A percentile compares a stretch with the other conserved stretches of the same genome.
These are phyloP conservation scores for Vickermania ingenoplastis DNA, from an alignment of 208 protist genomes.

Conservation along the genomic window DNA sequence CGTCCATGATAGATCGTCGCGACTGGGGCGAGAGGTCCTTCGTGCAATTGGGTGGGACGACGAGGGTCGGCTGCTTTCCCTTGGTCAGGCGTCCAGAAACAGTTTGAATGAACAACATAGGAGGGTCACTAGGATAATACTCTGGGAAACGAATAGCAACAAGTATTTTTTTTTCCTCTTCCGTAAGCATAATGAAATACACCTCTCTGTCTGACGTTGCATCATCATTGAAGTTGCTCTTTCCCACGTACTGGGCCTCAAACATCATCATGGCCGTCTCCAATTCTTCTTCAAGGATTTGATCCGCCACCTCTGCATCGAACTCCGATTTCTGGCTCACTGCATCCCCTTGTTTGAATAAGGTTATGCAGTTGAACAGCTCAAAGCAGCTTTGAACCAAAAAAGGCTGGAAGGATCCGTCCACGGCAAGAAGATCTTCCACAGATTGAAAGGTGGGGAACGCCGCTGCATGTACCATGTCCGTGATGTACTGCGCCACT, in stretches of 20 bases:
- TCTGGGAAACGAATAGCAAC: conserved; percentile 57
- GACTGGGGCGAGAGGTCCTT: conserved; percentile 40
- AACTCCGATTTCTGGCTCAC: conserved; percentile 8
- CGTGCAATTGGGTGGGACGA: conserved; percentile 38
- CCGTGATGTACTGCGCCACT: conserved; percentile 65
- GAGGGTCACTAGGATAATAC: conserved; percentile 71
- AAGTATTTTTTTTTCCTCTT: conserved; percentile 34
- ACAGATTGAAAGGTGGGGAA: conserved; percentile 52
- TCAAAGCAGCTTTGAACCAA: conserved; percentile 75
- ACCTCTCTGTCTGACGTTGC: conserved; percentile 48
- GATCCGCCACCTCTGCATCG: conserved; percentile 42
- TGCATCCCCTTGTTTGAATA: conserved; percentile 44
- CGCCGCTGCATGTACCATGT: conserved; percentile 31
- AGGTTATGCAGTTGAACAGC: conserved; percentile 78
- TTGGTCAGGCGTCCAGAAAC: conserved; percentile 7
- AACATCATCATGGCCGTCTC: conserved; percentile 49
- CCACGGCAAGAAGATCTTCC: conserved; percentile 48
- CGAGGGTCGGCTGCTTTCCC: conserved; percentile 17
- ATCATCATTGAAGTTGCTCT: conserved; percentile 45
- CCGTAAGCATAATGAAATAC: conserved; percentile 54
- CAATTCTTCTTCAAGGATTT: conserved; percentile 60
- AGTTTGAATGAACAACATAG: conserved; percentile 53
- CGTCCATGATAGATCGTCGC: conserved; percentile 60
- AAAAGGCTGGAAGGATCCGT: conserved; percentile 56
- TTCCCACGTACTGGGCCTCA: conserved; percentile 51